Percentiles rank a stretch among this genome's conserved stretches.
phyloP scores from a whole-genome alignment of 495 filamentous ascomycete genomes.

The Penicillium subrubescens region DNA sequence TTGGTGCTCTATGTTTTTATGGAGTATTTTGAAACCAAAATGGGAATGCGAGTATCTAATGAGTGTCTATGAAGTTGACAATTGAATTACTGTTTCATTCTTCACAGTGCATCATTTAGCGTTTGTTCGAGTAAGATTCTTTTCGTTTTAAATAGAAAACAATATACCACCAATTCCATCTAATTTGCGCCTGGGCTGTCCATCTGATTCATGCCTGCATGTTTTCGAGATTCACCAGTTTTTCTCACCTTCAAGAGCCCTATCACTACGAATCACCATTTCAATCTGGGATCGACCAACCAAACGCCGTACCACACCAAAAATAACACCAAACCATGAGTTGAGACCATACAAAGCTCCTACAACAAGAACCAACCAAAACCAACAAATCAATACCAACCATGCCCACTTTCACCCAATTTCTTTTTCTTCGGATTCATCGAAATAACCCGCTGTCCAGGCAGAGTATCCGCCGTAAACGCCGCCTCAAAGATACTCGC shows the following conservation, averaged over 20 bases:
- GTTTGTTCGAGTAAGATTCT: not conserved
- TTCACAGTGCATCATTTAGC: not conserved
- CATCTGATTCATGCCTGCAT: not conserved
- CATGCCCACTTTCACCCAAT: slow-evolving; percentile 46
- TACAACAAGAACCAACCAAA: not conserved
- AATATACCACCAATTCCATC: not conserved
- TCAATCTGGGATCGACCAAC: not conserved
- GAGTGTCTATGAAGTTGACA: not conserved
- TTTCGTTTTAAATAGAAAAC: not conserved
- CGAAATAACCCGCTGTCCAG: slow-evolving; percentile 56
- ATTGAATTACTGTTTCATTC: not conserved
- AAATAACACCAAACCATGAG: not conserved
- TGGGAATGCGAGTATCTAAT: not conserved
- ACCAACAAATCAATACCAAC: slow-evolving; percentile 48
- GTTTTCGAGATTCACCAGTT: not conserved
- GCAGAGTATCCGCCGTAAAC: slow-evolving; percentile 54
- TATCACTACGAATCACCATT: not conserved
- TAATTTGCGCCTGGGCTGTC: not conserved
- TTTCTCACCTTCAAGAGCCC: not conserved
- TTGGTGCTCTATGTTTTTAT: not conserved
- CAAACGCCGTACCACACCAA: not conserved
- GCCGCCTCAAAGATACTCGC: slow-evolving; percentile 59
- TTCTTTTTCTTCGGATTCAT: slow-evolving; percentile 55
- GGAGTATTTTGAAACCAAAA: not conserved
- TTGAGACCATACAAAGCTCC: not conserved